Conservation (phyloP, 2,329 filamentous ascomycete genomes). For the Teratosphaeria destructans region DNA sequence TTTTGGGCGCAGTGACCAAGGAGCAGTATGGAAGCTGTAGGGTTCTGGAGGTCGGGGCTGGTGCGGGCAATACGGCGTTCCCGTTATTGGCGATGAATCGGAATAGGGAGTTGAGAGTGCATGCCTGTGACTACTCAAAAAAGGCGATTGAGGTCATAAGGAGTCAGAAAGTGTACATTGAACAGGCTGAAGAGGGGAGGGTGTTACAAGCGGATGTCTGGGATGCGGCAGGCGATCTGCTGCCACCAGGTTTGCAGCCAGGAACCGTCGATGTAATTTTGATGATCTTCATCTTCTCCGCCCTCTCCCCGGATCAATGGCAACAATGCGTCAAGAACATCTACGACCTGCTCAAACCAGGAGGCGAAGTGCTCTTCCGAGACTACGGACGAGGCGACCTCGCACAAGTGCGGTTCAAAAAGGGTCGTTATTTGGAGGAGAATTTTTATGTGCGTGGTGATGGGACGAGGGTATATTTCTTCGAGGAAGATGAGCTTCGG, state of each 20-base stretch:
- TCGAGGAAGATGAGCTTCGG: constrained; percentile 73
- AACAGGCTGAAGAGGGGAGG: constrained; percentile 17
- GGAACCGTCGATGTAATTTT: constrained; percentile 83
- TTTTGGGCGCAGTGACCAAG: constrained; percentile 65
- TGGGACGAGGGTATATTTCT: constrained; percentile 95
- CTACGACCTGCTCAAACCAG: constrained; percentile 72
- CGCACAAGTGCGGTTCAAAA: constrained; percentile 94
- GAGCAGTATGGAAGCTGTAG: constrained; percentile 58
- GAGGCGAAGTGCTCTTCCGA: constrained; percentile 86
- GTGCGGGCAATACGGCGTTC: constrained; percentile 93
- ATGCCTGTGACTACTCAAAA: constrained; percentile 94
- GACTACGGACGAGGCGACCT: constrained; percentile 95
- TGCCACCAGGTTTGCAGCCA: constrained; percentile 68
- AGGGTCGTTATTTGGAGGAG: constrained; percentile 84
- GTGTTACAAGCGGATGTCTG: constrained; percentile 85
- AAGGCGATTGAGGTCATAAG: constrained; percentile 91
- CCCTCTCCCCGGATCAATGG: constrained; percentile 79
- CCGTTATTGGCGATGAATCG: constrained; percentile 75
- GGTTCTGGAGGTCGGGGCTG: constrained; percentile 84
- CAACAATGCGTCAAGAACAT: constrained; percentile 70
- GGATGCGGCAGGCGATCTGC: constrained; percentile 61
- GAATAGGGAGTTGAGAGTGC: constrained; percentile 70
- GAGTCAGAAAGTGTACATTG: constrained; percentile 63
- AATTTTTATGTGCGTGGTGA: constrained; percentile 97
- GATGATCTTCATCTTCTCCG: constrained; percentile 96